These are phyloP conservation scores for Buddleja alternifolia DNA, from an alignment of 257 asterid species.

Conservation along the genomic window DNA sequence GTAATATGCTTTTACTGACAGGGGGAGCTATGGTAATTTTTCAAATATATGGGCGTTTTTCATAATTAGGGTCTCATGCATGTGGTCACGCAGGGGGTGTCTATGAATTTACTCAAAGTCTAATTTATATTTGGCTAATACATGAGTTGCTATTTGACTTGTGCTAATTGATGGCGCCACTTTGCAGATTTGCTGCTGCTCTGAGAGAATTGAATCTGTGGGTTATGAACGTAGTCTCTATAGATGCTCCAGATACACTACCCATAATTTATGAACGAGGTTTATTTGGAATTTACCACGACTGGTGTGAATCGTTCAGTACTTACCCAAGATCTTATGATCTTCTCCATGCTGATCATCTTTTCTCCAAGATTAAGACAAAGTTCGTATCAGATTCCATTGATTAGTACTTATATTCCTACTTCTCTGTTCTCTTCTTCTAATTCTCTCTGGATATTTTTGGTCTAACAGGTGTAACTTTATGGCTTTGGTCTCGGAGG, in stretches of 20 bases:
- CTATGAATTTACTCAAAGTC: too few species aligned
- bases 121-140: background rate
- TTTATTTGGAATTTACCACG: slow-evolving; percentile 86
- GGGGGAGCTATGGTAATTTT: too few species aligned
- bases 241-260: slow-evolving; percentile 90
- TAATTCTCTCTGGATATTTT: background rate
- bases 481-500: slow-evolving; percentile 73
- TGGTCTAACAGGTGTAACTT: slow-evolving; percentile 60
- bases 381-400: slow-evolving; percentile 45
- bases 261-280: slow-evolving; percentile 91
- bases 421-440: too few species aligned
- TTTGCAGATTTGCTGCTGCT: slow-evolving; percentile 91
- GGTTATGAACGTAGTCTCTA: slow-evolving; percentile 87
- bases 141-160: slow-evolving; percentile 5
- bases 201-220: slow-evolving; percentile 78
- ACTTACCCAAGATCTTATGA: slow-evolving; percentile 96
- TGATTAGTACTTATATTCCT: too few species aligned
- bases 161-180: slow-evolving; percentile 21
- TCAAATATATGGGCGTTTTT: too few species aligned
- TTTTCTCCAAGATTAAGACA: slow-evolving; percentile 78
- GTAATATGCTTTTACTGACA: too few species aligned
- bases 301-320: slow-evolving; percentile 98
- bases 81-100: too few species aligned
- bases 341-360: slow-evolving; percentile 97
- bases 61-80: too few species aligned